Conservation (phyloP, 2,329 filamentous ascomycete species). For the Aureobasidium lini region DNA sequence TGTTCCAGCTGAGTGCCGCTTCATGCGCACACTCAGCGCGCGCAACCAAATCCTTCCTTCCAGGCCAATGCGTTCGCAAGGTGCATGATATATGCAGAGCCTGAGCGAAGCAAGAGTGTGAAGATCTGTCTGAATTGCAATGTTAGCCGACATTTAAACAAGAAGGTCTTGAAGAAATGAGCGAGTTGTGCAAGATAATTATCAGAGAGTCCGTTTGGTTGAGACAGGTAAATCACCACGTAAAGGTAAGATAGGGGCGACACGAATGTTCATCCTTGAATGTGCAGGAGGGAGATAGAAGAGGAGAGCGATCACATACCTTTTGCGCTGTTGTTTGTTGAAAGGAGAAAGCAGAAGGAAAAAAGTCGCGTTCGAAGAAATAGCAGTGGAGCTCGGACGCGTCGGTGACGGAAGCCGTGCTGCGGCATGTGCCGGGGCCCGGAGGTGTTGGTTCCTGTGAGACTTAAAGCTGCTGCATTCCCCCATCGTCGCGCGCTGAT, state of each 20-base stretch:
- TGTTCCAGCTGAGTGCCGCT: background rate
- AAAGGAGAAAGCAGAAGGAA: background rate
- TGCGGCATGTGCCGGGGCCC: background rate
- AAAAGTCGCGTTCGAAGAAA: slow-evolving; percentile 12
- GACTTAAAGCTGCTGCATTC: slow-evolving; percentile 13
- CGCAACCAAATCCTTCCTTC: background rate
- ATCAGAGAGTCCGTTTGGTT: slow-evolving; percentile 55
- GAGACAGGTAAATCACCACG: slow-evolving; percentile 55
- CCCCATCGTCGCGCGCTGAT: slow-evolving; percentile 2
- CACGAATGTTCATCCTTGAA: slow-evolving; percentile 46
- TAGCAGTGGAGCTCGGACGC: slow-evolving; percentile 12
- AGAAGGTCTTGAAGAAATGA: background rate
- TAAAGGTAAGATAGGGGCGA: slow-evolving; percentile 55
- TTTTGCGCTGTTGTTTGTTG: slow-evolving; percentile 1
- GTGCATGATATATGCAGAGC: slow-evolving; percentile 14
- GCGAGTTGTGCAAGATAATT: slow-evolving; percentile 15
- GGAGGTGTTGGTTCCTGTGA: background rate
- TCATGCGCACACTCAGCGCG: background rate
- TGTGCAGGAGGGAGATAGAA: background rate
- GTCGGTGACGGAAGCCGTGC: slow-evolving; percentile 4
- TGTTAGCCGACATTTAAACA: slow-evolving; percentile 12
- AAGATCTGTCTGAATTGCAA: slow-evolving; percentile 9
- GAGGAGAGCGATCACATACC: slow-evolving; percentile 12
- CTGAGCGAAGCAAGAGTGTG: background rate
- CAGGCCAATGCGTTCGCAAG: background rate